Percentiles rank a stretch among this genome's conserved stretches.
Conservation (phyloP, 2,329 filamentous ascomycete genomes). For the Drechslerella stenobrocha region DNA sequence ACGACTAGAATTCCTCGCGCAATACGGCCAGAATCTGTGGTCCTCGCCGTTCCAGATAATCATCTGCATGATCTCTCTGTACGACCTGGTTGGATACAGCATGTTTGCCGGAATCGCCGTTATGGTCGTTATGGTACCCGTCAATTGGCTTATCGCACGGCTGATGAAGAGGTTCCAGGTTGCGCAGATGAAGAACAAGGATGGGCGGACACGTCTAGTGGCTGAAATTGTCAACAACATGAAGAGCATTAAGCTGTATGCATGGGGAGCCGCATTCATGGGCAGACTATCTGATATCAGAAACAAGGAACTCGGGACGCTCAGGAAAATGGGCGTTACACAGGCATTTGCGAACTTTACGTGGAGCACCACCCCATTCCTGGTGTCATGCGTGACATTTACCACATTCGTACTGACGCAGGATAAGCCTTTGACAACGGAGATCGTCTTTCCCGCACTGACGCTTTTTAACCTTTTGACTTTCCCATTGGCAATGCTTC, state of each 20-base stretch:
- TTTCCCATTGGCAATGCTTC: slow-evolving; percentile 88
- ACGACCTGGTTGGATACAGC: slow-evolving; percentile 89
- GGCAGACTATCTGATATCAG: slow-evolving; percentile 93
- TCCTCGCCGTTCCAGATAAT: slow-evolving; percentile 95
- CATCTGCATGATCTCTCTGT: slow-evolving; percentile 92
- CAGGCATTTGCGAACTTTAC: slow-evolving; percentile 96
- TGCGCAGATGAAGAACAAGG: slow-evolving; percentile 98
- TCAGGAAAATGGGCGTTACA: slow-evolving; percentile 92
- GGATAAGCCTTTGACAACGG: slow-evolving; percentile 79
- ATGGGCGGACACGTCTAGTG: slow-evolving; percentile 86
- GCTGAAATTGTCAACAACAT: slow-evolving; percentile 99
- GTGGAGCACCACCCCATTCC: slow-evolving; percentile 95
- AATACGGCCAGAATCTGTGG: slow-evolving; percentile 94
- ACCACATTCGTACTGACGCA: slow-evolving; percentile 87
- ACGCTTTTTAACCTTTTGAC: slow-evolving; percentile 95
- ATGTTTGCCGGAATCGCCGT: slow-evolving; percentile 94
- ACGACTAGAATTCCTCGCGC: slow-evolving; percentile 79
- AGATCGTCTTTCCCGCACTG: slow-evolving; percentile 90
- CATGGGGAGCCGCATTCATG: slow-evolving; percentile 96
- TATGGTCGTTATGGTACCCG: slow-evolving; percentile 96
- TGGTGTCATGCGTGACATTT: slow-evolving; percentile 96
- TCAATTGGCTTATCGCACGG: slow-evolving; percentile 88
- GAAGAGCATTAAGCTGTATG: slow-evolving; percentile 99
- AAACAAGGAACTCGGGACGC: slow-evolving; percentile 90
- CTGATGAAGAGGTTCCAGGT: slow-evolving; percentile 96